phyloP scores from a whole-genome alignment of 2,329 filamentous ascomycete species.

The Colletotrichum costaricense region DNA sequence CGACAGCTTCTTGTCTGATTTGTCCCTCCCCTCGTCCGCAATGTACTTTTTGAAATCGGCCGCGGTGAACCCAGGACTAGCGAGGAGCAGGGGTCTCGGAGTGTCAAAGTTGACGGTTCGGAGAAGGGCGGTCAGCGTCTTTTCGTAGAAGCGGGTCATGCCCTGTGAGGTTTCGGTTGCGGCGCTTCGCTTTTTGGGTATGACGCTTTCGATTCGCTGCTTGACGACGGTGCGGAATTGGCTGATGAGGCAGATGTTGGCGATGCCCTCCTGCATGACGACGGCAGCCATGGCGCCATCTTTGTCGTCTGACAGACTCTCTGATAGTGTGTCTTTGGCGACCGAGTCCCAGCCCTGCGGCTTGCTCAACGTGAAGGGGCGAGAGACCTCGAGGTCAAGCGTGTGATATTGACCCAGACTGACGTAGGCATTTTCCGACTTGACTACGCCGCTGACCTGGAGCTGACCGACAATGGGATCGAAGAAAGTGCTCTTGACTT shows the following conservation, averaged over 20 bases:
- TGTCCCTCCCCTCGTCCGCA: conserved; percentile 67
- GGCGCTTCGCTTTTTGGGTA: conserved; percentile 75
- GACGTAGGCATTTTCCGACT: conserved; percentile 64
- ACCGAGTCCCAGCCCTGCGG: conserved; percentile 86
- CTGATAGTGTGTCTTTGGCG: conserved; percentile 79
- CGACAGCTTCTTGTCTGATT: conserved; percentile 76
- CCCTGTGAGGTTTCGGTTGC: conserved; percentile 76
- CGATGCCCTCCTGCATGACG: conserved; percentile 90
- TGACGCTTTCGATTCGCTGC: conserved; percentile 73
- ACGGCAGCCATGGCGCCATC: conserved; percentile 88
- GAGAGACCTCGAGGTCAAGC: conserved; percentile 85
- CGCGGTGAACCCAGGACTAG: conserved; percentile 90
- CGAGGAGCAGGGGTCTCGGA: conserved; percentile 81
- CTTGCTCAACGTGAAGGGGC: conserved; percentile 91
- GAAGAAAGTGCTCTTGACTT: conserved; percentile 68
- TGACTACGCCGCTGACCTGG: conserved; percentile 66
- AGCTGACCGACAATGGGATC: conserved; percentile 66
- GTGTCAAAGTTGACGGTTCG: conserved; percentile 80
- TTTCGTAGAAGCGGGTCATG: conserved; percentile 82
- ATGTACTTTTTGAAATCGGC: conserved; percentile 82
- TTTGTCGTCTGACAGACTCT: conserved; percentile 82
- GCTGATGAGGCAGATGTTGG: conserved; percentile 86
- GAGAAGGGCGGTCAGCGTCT: conserved; percentile 78
- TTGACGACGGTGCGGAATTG: conserved; percentile 83
- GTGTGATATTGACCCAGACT: conserved; percentile 68